Percentiles rank a stretch among this genome's conserved stretches.
These are phyloP conservation scores for Plasmodium malariae DNA, from an alignment of 169 alveolate species.

Conservation along the genomic window DNA sequence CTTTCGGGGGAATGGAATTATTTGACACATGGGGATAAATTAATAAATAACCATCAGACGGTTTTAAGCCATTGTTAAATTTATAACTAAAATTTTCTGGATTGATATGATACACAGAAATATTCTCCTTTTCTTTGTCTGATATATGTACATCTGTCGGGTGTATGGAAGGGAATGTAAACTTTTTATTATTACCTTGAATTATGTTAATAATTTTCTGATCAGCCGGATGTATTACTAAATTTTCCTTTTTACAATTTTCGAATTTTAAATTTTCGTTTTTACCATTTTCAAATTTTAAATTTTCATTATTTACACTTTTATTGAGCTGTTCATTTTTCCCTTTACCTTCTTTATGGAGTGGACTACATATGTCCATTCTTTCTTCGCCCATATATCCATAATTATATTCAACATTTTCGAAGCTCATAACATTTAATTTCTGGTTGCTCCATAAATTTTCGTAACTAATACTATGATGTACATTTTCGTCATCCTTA, in stretches of 20 bases:
- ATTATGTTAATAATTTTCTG: conserved; percentile 13
- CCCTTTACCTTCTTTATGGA: neutral
- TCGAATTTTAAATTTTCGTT: conserved; percentile 2
- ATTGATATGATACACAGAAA: conserved; percentile 35
- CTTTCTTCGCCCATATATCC: neutral
- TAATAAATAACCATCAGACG: conserved; percentile 47
- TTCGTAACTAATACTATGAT: too few species aligned
- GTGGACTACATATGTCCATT: conserved; percentile 2
- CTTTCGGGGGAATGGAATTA: conserved; percentile 36
- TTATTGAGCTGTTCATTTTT: neutral
- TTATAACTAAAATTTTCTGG: conserved; percentile 45
- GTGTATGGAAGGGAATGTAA: conserved; percentile 13
- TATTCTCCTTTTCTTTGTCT: conserved; percentile 23
- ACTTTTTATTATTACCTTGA: conserved; percentile 16
- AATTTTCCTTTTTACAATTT: neutral
- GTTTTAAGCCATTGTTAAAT: conserved; percentile 53
- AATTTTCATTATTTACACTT: neutral
- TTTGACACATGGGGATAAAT: conserved; percentile 39
- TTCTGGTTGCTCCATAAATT: too few species aligned
- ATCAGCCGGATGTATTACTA: conserved; percentile 10
- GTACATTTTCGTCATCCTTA: too few species aligned
- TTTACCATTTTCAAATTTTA: neutral
- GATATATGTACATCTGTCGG: conserved; percentile 36
- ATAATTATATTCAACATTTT: neutral
- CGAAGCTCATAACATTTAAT: neutral